Evolutionary conservation across 345 rosid species (phyloP).

Genomic region (Ceriops tagal): DNA sequence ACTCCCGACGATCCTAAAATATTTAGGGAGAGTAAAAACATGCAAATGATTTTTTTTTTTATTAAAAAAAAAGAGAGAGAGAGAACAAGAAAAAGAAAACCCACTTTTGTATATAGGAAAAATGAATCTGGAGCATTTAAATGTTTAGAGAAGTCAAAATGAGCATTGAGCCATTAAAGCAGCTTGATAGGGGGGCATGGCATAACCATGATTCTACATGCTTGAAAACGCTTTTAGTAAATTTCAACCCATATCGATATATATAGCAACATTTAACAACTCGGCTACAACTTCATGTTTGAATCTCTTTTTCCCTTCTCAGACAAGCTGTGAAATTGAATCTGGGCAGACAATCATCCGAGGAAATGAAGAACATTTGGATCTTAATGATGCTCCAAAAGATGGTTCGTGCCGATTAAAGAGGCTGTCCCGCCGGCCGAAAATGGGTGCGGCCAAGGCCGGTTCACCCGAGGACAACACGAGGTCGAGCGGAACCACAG

Average conservation of each 20-base stretch:
- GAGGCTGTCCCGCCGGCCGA: slow-evolving; percentile 20
- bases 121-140: no score
- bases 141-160: no score
- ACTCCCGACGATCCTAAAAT: no score
- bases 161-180: no score
- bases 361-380: slow-evolving; percentile 25
- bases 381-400: slow-evolving; percentile 10
- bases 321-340: slow-evolving; percentile 26
- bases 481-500: slow-evolving; percentile 9
- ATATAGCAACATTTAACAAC: background rate
- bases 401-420: slow-evolving; percentile 17
- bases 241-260: background rate
- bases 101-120: no score
- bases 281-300: background rate
- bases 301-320: background rate
- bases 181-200: no score
- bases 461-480: slow-evolving; percentile 27
- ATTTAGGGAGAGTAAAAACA: no score
- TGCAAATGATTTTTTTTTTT: no score
- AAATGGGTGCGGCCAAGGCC: slow-evolving; percentile 28
- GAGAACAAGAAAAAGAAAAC: no score
- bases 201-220: no score
- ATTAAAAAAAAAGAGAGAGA: no score
- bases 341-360: slow-evolving; percentile 18
- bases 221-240: no score